Evolutionary conservation across 1,284 basidiomycete genomes (phyloP).

Genomic region (Phlebopus sp.): DNA sequence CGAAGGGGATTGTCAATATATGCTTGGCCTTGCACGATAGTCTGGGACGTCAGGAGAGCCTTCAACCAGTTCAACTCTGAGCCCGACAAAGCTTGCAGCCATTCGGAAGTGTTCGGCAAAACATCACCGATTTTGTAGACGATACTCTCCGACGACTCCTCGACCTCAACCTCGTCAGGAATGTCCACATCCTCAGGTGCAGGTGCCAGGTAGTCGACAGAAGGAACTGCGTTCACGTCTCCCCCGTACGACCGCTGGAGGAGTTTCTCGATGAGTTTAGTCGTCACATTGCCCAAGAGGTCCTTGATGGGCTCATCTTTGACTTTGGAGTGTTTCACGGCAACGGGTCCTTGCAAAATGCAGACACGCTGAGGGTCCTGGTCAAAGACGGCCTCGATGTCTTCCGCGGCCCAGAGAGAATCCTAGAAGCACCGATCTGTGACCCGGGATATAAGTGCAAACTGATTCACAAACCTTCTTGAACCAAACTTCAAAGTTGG

Average conservation of each 20-base stretch:
- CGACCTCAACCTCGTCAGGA: slow-evolving; percentile 48
- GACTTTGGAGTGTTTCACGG: slow-evolving; percentile 81
- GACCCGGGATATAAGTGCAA: slow-evolving; percentile 3
- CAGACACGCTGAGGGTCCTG: slow-evolving; percentile 97
- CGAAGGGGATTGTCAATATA: slow-evolving; percentile 91
- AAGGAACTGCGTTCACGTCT: slow-evolving; percentile 78
- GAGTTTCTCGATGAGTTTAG: slow-evolving; percentile 74
- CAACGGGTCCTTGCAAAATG: slow-evolving; percentile 96
- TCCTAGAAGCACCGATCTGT: slow-evolving; percentile 53
- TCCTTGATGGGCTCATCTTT: slow-evolving; percentile 95
- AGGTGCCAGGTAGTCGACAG: slow-evolving; percentile 82
- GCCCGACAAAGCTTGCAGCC: slow-evolving; percentile 88
- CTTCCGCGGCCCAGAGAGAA: slow-evolving; percentile 96
- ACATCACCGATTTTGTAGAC: slow-evolving; percentile 56
- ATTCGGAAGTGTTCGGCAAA: slow-evolving; percentile 64
- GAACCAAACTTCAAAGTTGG: slow-evolving; percentile 95
- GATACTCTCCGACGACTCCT: slow-evolving; percentile 44
- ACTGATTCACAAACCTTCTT: slow-evolving; percentile 71
- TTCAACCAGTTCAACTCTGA: slow-evolving; percentile 81
- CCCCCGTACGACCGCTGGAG: slow-evolving; percentile 81
- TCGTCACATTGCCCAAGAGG: slow-evolving; percentile 86
- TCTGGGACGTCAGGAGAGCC: slow-evolving; percentile 80
- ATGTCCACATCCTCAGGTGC: slow-evolving; percentile 39
- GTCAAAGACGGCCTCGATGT: slow-evolving; percentile 98
- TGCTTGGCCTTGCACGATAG: slow-evolving; percentile 79